Conservation (phyloP, 73 alveolate species). For the Urostyla sp. region DNA sequence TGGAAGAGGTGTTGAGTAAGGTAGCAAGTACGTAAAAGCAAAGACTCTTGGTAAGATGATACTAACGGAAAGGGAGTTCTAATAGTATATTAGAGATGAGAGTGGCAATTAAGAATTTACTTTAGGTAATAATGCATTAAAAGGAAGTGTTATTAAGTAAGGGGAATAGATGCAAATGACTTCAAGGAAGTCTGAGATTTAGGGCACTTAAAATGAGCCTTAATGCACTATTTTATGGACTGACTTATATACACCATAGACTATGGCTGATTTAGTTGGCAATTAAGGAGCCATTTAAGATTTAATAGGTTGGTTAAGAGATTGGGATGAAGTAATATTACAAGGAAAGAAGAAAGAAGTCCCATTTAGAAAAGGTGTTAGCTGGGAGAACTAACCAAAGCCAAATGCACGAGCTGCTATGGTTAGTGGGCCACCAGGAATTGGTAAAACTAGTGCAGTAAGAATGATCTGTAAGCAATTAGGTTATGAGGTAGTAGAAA, state of each 20-base stretch:
- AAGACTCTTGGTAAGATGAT: constrained; percentile 73
- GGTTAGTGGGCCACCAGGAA: constrained; percentile 99
- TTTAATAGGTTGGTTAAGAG: constrained; percentile 95
- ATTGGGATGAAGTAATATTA: constrained; percentile 93
- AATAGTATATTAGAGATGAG: constrained; percentile 73
- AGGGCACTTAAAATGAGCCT: constrained; percentile 3
- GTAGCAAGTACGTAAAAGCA: constrained; percentile 94
- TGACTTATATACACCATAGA: constrained; percentile 92
- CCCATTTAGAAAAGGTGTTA: constrained; percentile 73
- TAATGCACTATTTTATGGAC: constrained; percentile 82
- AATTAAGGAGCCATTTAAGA: constrained; percentile 86
- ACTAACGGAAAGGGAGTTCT: constrained; percentile 80
- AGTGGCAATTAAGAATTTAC: constrained; percentile 53
- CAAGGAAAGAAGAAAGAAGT: constrained; percentile 88
- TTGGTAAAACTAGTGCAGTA: constrained; percentile 98
- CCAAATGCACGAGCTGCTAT: constrained; percentile 98
- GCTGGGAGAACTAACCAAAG: constrained; percentile 77
- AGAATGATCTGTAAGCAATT: constrained; percentile 88
- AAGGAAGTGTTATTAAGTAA: too few relatives aligned
- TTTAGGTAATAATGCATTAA: too few relatives aligned
- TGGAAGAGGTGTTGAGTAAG: constrained; percentile 94
- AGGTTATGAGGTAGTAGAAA: constrained; percentile 93
- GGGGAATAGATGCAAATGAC: neutral
- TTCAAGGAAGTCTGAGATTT: neutral
- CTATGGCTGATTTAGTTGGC: constrained; percentile 90